Evolutionary conservation across 352 stramenopile genomes (phyloP).

Genomic region (Phytopythium oedochilum): DNA sequence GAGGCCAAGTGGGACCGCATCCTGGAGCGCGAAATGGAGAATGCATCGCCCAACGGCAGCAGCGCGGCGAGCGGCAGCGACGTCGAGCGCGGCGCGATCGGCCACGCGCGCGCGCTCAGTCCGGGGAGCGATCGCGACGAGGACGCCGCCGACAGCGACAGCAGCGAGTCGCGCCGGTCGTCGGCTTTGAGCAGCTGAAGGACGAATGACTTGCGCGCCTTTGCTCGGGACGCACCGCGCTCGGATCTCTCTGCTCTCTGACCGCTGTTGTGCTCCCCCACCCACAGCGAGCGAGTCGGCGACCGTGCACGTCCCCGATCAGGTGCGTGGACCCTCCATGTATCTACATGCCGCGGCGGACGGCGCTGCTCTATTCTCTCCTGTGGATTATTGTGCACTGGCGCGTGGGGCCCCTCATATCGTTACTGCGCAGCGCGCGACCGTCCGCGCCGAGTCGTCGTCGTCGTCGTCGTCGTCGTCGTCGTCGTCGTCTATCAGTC

Average conservation of each 20-base stretch:
- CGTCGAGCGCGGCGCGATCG: not conserved
- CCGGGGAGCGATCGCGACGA: not conserved
- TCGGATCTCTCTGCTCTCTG: not conserved
- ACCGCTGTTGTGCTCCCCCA: not conserved
- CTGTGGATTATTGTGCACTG: not conserved
- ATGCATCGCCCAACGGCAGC: not conserved
- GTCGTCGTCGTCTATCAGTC: constrained; percentile 15
- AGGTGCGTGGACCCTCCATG: not conserved
- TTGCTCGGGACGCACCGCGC: not conserved
- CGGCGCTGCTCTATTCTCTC: not conserved
- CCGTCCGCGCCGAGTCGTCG: not conserved
- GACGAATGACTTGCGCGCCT: not conserved
- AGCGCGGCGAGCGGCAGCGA: not conserved
- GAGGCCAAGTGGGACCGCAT: constrained; percentile 82
- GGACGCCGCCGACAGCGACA: not conserved
- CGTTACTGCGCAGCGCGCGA: not conserved
- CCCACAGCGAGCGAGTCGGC: too few relatives aligned
- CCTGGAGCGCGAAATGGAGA: constrained; percentile 30
- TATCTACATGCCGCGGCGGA: not conserved
- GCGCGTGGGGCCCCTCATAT: not conserved
- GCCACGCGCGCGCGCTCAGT: too few relatives aligned
- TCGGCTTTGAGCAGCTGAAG: not conserved
- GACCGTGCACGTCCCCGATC: too few relatives aligned
- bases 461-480: too few relatives aligned
- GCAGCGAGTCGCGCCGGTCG: not conserved